Evolutionary conservation across 225 moss, liverwort and hornwort species (phyloP).

Genomic region (Sphagnum tenellum): DNA sequence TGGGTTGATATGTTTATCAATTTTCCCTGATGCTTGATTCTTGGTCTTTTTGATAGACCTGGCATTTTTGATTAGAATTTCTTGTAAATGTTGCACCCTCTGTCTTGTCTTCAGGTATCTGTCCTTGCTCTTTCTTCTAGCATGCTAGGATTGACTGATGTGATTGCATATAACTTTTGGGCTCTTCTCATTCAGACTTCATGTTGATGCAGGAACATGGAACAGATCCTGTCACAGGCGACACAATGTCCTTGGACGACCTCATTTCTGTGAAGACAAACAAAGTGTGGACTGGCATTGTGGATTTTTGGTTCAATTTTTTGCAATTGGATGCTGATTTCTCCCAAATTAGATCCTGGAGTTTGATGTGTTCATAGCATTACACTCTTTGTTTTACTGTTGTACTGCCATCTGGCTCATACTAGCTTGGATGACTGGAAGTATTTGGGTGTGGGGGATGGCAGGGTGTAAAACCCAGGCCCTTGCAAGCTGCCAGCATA

Average conservation of each 20-base stretch:
- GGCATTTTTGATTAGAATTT: too few species aligned
- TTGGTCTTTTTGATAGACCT: too few species aligned
- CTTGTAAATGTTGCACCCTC: too few species aligned
- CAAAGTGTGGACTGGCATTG: conserved; percentile 31
- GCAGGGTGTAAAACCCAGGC: conserved; percentile 95
- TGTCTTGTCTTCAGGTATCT: too few species aligned
- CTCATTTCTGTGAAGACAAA: conserved; percentile 79
- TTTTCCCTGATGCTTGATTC: too few species aligned
- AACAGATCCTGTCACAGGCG: conserved; percentile 76
- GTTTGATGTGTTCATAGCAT: not conserved
- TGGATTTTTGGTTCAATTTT: not conserved
- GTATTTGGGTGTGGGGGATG: conserved; percentile 2
- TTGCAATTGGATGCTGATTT: too few species aligned
- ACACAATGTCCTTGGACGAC: conserved; percentile 65
- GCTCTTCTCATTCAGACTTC: not conserved
- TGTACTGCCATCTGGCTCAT: too few species aligned
- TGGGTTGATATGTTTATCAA: too few species aligned
- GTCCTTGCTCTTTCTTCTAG: not conserved
- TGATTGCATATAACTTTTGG: not conserved
- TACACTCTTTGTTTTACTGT: not conserved
- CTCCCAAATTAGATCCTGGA: too few species aligned
- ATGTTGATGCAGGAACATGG: conserved; percentile 54
- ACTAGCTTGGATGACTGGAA: too few species aligned
- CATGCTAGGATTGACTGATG: conserved; percentile 5
- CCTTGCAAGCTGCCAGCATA: conserved; percentile 97